Conservation (phyloP, 2,329 filamentous ascomycete genomes). For the Phaeosphaeria sp. region DNA sequence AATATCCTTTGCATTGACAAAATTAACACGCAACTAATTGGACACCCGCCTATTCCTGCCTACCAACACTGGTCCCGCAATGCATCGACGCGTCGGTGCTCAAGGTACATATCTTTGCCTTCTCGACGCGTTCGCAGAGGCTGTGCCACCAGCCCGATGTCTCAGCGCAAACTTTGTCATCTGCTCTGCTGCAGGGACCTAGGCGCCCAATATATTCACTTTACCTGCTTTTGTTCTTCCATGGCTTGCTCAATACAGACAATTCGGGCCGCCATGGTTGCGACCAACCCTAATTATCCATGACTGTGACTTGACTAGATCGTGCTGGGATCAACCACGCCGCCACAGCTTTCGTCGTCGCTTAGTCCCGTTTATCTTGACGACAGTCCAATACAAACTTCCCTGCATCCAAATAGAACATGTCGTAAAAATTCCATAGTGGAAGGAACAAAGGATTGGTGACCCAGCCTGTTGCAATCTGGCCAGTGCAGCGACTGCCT, state of each 20-base stretch:
- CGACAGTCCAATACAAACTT: background rate
- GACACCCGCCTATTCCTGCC: background rate
- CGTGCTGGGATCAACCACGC: background rate
- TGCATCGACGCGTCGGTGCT: constrained; percentile 1
- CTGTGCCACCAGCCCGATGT: constrained; percentile 40
- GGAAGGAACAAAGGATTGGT: background rate
- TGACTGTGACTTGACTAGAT: background rate
- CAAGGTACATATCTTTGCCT: background rate
- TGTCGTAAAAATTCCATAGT: background rate
- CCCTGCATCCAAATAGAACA: background rate
- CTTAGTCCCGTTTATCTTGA: background rate
- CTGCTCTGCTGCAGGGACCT: constrained; percentile 40
- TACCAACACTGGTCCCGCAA: background rate
- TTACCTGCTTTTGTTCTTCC: constrained; percentile 16
- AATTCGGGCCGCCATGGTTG: constrained; percentile 14
- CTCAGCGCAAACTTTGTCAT: constrained; percentile 42
- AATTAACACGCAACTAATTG: background rate
- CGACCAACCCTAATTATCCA: background rate
- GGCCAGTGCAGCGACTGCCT: background rate
- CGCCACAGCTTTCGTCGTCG: background rate
- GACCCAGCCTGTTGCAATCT: background rate
- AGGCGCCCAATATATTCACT: constrained; percentile 19
- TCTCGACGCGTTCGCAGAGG: constrained; percentile 32
- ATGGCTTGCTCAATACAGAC: constrained; percentile 6
- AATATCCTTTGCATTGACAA: background rate